These are phyloP conservation scores for Fistulifera solaris DNA, from an alignment of 108 stramenopile genomes.

Conservation along the genomic window DNA sequence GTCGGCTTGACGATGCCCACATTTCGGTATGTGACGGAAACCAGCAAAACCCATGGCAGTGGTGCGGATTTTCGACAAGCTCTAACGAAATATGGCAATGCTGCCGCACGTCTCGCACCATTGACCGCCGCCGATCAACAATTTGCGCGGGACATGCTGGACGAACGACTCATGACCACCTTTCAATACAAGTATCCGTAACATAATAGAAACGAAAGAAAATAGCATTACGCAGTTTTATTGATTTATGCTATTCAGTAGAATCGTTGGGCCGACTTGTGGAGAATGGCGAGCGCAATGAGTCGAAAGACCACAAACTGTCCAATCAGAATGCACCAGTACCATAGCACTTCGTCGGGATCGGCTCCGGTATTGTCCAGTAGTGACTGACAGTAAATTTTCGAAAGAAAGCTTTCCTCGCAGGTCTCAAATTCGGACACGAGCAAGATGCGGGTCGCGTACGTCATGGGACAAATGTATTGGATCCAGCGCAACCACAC, in stretches of 20 bases:
- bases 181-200: too few species aligned
- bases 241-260: too few species aligned
- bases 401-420: background rate
- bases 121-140: too few species aligned
- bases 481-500: slow-evolving; percentile 66
- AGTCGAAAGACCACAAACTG: background rate
- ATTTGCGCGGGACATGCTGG: too few species aligned
- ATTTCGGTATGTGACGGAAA: background rate
- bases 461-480: slow-evolving; percentile 61
- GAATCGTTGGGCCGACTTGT: background rate
- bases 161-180: too few species aligned
- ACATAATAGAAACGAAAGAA: slow-evolving; percentile 20
- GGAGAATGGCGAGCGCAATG: background rate
- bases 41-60: background rate
- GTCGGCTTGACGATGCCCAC: background rate
- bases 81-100: background rate
- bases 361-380: background rate
- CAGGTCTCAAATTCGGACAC: slow-evolving; percentile 38
- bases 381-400: too few species aligned
- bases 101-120: too few species aligned
- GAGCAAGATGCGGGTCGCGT: slow-evolving; percentile 48
- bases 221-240: too few species aligned
- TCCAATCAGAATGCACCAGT: background rate
- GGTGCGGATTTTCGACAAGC: background rate
- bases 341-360: background rate